These are phyloP conservation scores for Silene coronaria DNA, from an alignment of 179 eudicot genomes.

Conservation along the genomic window DNA sequence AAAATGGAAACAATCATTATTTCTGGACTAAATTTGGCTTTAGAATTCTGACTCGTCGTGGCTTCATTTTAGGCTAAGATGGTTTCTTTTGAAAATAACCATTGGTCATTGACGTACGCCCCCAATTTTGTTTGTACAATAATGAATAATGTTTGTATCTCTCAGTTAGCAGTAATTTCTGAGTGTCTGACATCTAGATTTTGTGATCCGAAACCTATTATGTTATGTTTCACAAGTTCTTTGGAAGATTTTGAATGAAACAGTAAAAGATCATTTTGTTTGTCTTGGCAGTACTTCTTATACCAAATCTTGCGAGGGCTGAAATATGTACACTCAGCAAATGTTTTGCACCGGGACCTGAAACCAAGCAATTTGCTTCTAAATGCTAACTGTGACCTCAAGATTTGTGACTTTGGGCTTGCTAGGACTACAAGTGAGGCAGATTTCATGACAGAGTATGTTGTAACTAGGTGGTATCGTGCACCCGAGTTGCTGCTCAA, in stretches of 20 bases:
- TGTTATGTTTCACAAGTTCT: neutral
- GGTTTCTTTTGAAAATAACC: too few species aligned
- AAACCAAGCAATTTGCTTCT: conserved; percentile 80
- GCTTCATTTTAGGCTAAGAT: too few species aligned
- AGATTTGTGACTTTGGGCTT: conserved; percentile 79
- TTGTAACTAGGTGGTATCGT: conserved; percentile 76
- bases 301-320: conserved; percentile 69
- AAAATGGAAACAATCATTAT: too few species aligned
- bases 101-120: too few species aligned
- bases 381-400: conserved; percentile 70
- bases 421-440: conserved; percentile 74
- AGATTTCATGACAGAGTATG: conserved; percentile 82
- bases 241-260: neutral
- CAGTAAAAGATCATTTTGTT: neutral
- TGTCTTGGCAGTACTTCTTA: conserved; percentile 52
- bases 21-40: too few species aligned
- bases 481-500: conserved; percentile 72
- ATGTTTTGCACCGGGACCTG: conserved; percentile 71
- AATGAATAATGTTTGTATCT: neutral
- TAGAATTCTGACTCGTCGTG: too few species aligned
- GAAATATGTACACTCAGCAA: conserved; percentile 68
- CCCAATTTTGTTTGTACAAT: neutral
- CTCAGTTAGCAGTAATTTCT: neutral
- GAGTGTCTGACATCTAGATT: neutral
- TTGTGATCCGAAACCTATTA: neutral